Conservation (phyloP, 2,329 filamentous ascomycete species). For the Colletotrichum sp. region DNA sequence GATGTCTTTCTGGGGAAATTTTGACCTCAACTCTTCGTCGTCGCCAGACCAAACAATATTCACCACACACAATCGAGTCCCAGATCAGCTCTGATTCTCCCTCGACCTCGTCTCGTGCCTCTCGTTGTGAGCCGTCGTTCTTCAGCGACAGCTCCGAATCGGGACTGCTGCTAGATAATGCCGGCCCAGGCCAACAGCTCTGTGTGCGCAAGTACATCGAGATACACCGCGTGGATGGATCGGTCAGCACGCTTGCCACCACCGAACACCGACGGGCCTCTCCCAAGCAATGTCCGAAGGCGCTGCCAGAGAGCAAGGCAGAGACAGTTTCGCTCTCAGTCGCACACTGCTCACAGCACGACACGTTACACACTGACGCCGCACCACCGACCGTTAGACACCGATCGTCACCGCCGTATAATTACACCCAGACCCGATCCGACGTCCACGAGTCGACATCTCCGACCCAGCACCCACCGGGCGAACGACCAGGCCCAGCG, state of each 20-base stretch:
- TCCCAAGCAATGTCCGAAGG: conserved; percentile 14
- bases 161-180: neutral
- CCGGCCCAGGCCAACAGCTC: neutral
- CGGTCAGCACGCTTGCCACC: conserved; percentile 13
- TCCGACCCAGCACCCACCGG: neutral
- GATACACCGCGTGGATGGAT: neutral
- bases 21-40: neutral
- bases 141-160: neutral
- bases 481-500: neutral
- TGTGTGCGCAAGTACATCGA: neutral
- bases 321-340: neutral
- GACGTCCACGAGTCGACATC: neutral
- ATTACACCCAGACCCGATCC: conserved; percentile 9
- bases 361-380: neutral
- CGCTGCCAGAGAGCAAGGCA: neutral
- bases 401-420: conserved; percentile 9
- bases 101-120: neutral
- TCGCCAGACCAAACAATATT: neutral
- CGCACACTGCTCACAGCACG: neutral
- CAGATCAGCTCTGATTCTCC: neutral
- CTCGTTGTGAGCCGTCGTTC: neutral
- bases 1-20: neutral
- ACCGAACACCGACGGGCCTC: conserved; percentile 18
- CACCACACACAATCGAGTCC: neutral
- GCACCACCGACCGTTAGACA: conserved; percentile 5